Base-by-base conservation (phyloP, 2,329 filamentous ascomycete genomes). In the Dothideomycetidae sp. region DNA sequence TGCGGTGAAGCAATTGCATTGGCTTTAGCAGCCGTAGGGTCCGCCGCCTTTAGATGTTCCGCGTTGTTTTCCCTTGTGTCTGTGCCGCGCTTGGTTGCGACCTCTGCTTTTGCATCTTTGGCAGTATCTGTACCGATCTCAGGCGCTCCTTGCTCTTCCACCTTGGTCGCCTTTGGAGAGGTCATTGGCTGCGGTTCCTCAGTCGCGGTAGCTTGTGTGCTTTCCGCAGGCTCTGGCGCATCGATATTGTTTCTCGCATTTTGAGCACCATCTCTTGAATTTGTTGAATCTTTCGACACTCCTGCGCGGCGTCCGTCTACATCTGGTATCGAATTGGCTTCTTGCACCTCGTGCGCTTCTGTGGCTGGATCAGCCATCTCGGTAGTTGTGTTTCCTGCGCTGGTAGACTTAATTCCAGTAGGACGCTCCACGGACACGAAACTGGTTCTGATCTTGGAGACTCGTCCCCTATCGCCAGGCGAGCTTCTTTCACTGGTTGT, bases 361-460 rank as follows among this genome's bases (percentile, higher is more conserved):
- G 36, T 42, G 26, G 42, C 33, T 31, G 34, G 31, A 15, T n/a
- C 37, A 23, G 9, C 39, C 10, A 28, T 36, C 17, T 12, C 32
- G 14, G 48, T 49, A 34, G 42, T 32, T 28, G 45, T 45, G 10
- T 46, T 29, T 30, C 43, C 38, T 23, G 32, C 41, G 19, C 44
- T 44, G 28, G 21, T 36, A n/a, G 23, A 28, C 10, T 31, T 21
- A 5, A 33, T 26, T 15, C 29, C 33, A 37, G 10, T 42, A 45
- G 45, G 53, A 39, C 50, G 51, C 41, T 60, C 61, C 44, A 67
- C 63, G 10, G 63, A 52, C 11, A 67, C 59, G 50, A 67, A 67
- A 44, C 61, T 66, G 37, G 64, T 60, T 46, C 63, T 56, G 36
- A 66, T 53, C 48, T 58, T 66, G 47, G 61, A 61, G 18, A 54